A percentile compares a stretch with the other conserved stretches of the same genome.
phyloP scores from a whole-genome alignment of 176 grass and related monocot genomes.

The Triticum monococcum region DNA sequence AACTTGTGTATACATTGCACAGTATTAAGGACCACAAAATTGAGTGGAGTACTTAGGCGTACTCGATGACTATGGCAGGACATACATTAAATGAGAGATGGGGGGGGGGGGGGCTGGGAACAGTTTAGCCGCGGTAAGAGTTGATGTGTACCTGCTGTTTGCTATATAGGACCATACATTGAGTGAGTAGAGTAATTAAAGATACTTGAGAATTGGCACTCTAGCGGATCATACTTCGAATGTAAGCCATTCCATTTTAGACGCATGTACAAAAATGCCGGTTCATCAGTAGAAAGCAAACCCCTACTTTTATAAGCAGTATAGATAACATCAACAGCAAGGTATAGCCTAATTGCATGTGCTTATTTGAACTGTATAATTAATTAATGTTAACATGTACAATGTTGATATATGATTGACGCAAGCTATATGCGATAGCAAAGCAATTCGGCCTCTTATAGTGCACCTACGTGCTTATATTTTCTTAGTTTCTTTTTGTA shows the following conservation, averaged over 20 bases:
- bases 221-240: neutral
- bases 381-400: conserved; percentile 3
- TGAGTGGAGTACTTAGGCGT: neutral
- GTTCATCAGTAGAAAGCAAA: neutral
- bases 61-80: neutral
- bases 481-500: neutral
- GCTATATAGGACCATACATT: too few relatives aligned
- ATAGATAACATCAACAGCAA: neutral
- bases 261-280: neutral
- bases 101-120: neutral
- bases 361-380: neutral
- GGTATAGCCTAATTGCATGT: neutral
- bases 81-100: neutral
- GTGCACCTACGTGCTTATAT: neutral
- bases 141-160: neutral
- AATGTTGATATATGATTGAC: neutral
- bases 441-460: neutral
- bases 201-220: neutral
- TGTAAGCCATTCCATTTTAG: neutral
- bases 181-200: neutral
- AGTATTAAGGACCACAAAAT: neutral
- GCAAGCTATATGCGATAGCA: neutral
- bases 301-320: neutral
- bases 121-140: neutral
- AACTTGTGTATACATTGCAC: neutral